A percentile compares a stretch with the other conserved stretches of the same genome.
Evolutionary conservation across 1,284 basidiomycete genomes (phyloP).

Genomic region (Naganishia cerealis): DNA sequence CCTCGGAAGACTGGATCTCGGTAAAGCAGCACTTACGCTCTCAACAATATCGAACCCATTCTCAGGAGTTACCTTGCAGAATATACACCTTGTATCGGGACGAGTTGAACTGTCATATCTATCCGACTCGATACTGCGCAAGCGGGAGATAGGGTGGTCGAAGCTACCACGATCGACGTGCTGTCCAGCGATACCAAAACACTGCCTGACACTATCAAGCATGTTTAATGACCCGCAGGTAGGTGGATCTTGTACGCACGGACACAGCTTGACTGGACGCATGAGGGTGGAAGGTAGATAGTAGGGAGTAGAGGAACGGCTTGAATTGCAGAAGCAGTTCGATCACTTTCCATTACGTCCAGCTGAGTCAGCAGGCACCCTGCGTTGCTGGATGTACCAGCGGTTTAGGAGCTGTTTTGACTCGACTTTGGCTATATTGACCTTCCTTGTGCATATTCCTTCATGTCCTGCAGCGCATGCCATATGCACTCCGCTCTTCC

Average conservation of each 20-base stretch:
- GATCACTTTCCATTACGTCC: too few relatives aligned
- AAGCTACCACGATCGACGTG: neutral
- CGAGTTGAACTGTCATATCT: too few relatives aligned
- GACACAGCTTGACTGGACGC: neutral
- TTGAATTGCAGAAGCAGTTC: too few relatives aligned
- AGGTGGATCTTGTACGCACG: neutral
- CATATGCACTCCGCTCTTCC: too few relatives aligned
- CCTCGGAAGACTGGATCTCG: neutral
- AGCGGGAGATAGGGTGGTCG: neutral
- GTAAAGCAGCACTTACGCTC: conserved; percentile 56
- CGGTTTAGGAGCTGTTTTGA: too few relatives aligned
- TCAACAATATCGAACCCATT: conserved; percentile 65
- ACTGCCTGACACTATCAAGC: conserved; percentile 2
- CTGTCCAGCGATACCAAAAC: conserved; percentile 8
- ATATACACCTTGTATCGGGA: conserved; percentile 54
- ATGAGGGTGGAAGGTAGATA: neutral
- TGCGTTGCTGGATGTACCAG: too few relatives aligned
- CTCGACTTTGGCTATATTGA: too few relatives aligned
- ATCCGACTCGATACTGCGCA: conserved; percentile 2
- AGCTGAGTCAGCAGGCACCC: too few relatives aligned
- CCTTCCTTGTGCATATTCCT: too few relatives aligned
- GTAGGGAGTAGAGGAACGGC: neutral
- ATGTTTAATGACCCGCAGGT: neutral
- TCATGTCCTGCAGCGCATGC: too few relatives aligned
- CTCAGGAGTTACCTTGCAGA: conserved; percentile 61